These are phyloP conservation scores for Podospora appendiculata DNA, from an alignment of 495 filamentous ascomycete species.

Conservation along the genomic window DNA sequence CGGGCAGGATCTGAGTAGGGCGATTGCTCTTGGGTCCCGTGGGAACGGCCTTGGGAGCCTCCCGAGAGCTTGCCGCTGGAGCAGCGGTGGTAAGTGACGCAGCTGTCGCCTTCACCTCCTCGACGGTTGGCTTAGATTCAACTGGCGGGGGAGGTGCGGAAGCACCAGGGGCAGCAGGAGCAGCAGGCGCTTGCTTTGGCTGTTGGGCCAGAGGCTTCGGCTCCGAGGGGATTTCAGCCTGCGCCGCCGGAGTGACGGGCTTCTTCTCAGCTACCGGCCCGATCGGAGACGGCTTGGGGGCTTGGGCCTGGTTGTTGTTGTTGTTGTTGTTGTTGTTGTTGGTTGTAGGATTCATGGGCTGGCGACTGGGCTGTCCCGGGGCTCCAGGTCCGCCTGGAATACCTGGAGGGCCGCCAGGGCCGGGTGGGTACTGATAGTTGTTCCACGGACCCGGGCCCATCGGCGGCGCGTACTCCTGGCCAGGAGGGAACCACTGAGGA, in stretches of 20 bases:
- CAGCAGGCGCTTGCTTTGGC: slow-evolving; percentile 17
- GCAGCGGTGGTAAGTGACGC: slow-evolving; percentile 30
- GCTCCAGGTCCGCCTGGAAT: slow-evolving; percentile 24
- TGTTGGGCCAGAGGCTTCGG: slow-evolving; percentile 32
- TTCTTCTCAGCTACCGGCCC: slow-evolving; percentile 45
- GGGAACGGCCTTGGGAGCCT: slow-evolving; percentile 39
- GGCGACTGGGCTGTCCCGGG: slow-evolving; percentile 18
- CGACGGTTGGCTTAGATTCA: slow-evolving; percentile 58
- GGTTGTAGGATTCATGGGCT: slow-evolving; percentile 27
- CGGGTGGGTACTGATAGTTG: slow-evolving; percentile 38
- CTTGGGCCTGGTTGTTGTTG: slow-evolving; percentile 16
- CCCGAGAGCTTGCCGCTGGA: slow-evolving; percentile 21
- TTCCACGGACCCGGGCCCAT: slow-evolving; percentile 52
- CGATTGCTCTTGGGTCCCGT: slow-evolving; percentile 55
- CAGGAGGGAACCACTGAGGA: slow-evolving; percentile 74
- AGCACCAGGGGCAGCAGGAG: slow-evolving; percentile 24
- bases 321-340: slow-evolving; percentile 12
- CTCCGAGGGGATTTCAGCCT: slow-evolving; percentile 27
- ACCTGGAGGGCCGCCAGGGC: slow-evolving; percentile 37
- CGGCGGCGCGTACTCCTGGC: slow-evolving; percentile 70
- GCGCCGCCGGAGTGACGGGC: slow-evolving; percentile 24
- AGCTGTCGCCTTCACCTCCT: slow-evolving; percentile 44
- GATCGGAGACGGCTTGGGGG: slow-evolving; percentile 44
- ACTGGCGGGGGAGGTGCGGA: slow-evolving; percentile 52
- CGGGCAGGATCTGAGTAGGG: slow-evolving; percentile 36